Conservation (phyloP, 768 basidiomycete genomes). For the Pisolithus microcarpus region DNA sequence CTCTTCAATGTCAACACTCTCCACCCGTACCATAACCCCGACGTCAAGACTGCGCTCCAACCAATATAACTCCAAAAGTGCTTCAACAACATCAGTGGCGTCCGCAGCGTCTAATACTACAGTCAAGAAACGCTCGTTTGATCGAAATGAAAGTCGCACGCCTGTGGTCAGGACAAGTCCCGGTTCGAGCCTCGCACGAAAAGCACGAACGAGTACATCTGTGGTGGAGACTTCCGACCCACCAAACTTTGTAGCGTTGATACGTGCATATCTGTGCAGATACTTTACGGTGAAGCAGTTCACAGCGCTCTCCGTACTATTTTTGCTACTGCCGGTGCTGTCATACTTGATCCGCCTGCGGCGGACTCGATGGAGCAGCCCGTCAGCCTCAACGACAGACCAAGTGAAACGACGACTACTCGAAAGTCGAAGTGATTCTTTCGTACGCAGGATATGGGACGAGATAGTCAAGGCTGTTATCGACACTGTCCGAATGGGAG, state of each 20-base stretch:
- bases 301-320: conserved; percentile 37
- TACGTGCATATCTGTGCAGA: conserved; percentile 42
- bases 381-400: conserved; percentile 40
- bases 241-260: conserved; percentile 30
- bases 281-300: conserved; percentile 43
- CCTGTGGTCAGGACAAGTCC: conserved; percentile 9
- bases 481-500: conserved; percentile 72
- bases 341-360: conserved; percentile 47
- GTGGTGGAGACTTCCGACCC: conserved; percentile 13
- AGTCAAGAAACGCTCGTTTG: conserved; percentile 15
- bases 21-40: conserved; percentile 67
- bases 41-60: conserved; percentile 1
- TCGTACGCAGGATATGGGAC: conserved; percentile 40
- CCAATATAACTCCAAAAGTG: conserved; percentile 10
- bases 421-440: conserved; percentile 31
- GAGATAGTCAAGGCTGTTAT: conserved; percentile 45
- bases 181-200: conserved; percentile 11
- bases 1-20: conserved; percentile 64
- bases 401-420: conserved; percentile 50
- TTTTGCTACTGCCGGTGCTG: conserved; percentile 36
- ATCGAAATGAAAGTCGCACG: conserved; percentile 5
- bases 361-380: conserved; percentile 27
- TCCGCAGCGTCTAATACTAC: conserved; percentile 22
- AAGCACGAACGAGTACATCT: conserved; percentile 2
- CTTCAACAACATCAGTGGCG: conserved; percentile 13